Percentiles rank a stretch among this genome's conserved stretches.
phyloP scores from a whole-genome alignment of 768 basidiomycete species.

The Lentinula sp. region DNA sequence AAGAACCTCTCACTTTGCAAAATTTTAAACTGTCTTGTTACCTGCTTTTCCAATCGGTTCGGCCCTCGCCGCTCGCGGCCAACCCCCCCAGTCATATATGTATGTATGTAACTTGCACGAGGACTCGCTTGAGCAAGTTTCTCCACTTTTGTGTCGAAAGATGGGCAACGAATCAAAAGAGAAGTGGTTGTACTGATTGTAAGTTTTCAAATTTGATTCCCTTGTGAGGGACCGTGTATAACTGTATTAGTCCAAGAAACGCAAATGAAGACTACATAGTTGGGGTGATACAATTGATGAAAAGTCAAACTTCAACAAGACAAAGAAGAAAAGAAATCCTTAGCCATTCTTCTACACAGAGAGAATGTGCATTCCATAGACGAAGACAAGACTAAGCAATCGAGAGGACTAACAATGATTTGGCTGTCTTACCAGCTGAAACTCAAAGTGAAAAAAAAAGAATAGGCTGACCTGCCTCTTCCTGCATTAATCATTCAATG shows the following conservation, averaged over 20 bases:
- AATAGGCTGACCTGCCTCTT: neutral
- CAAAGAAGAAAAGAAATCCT: neutral
- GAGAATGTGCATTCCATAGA: neutral
- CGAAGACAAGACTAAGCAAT: neutral
- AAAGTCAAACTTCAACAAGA: neutral
- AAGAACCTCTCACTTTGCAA: too few relatives aligned
- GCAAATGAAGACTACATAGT: neutral
- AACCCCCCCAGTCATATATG: too few relatives aligned
- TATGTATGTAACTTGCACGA: too few relatives aligned
- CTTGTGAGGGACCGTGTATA: neutral
- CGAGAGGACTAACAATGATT: neutral
- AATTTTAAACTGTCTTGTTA: too few relatives aligned
- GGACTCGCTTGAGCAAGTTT: neutral
- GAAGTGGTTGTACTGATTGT: neutral
- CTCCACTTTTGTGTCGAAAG: neutral
- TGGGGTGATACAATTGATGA: neutral
- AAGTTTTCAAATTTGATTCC: neutral
- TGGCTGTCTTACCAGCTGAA: neutral
- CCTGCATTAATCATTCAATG: neutral
- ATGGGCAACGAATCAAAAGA: neutral
- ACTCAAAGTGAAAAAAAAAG: neutral
- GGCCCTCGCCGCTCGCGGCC: too few relatives aligned
- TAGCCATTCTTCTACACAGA: neutral
- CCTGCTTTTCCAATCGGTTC: too few relatives aligned
- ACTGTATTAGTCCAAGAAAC: neutral